Percentiles rank a stretch among this genome's conserved stretches.
phyloP scores from a whole-genome alignment of 1,139 yeast genomes.

The Zygosaccharomyces sapae region DNA sequence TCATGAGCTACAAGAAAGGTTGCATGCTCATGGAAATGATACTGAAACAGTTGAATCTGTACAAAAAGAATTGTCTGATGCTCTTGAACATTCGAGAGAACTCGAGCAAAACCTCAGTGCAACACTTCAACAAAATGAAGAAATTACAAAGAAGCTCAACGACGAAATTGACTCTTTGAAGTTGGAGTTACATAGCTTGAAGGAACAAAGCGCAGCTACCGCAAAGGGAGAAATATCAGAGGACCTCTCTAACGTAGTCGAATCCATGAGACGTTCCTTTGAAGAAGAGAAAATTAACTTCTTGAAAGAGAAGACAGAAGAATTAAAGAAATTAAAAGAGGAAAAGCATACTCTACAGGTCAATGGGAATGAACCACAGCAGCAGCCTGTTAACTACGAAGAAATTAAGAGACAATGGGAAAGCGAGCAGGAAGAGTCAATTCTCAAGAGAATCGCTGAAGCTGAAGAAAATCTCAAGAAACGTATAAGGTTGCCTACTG shows the following conservation, averaged over 20 bases:
- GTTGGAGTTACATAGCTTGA: slow-evolving; percentile 14
- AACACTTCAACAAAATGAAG: slow-evolving; percentile 11
- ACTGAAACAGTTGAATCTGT: slow-evolving; percentile 28
- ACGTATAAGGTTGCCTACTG: slow-evolving; percentile 32
- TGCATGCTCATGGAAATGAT: slow-evolving; percentile 26
- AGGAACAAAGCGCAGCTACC: slow-evolving; percentile 9
- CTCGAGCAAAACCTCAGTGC: slow-evolving; percentile 20
- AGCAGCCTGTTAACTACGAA: slow-evolving; percentile 8
- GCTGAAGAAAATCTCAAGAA: slow-evolving; percentile 35
- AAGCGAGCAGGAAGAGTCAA: slow-evolving; percentile 29
- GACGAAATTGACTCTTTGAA: slow-evolving; percentile 19
- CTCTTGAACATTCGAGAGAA: slow-evolving; percentile 17
- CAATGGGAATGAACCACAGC: neutral
- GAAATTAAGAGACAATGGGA: slow-evolving; percentile 24
- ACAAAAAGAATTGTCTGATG: slow-evolving; percentile 24
- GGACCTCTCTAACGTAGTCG: slow-evolving; percentile 22
- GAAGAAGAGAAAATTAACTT: slow-evolving; percentile 25
- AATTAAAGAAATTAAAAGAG: slow-evolving; percentile 22
- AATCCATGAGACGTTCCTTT: slow-evolving; percentile 25
- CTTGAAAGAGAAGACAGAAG: slow-evolving; percentile 18
- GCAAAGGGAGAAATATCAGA: slow-evolving; percentile 15
- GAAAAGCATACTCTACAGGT: slow-evolving; percentile 16
- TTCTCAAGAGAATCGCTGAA: slow-evolving; percentile 24
- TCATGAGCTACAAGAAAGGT: slow-evolving; percentile 21
- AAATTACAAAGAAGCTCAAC: slow-evolving; percentile 12